Percentiles rank a stretch among this genome's conserved stretches.
phyloP scores from a whole-genome alignment of 371 early-diverging fungal species.

The Mortierella sp. region DNA sequence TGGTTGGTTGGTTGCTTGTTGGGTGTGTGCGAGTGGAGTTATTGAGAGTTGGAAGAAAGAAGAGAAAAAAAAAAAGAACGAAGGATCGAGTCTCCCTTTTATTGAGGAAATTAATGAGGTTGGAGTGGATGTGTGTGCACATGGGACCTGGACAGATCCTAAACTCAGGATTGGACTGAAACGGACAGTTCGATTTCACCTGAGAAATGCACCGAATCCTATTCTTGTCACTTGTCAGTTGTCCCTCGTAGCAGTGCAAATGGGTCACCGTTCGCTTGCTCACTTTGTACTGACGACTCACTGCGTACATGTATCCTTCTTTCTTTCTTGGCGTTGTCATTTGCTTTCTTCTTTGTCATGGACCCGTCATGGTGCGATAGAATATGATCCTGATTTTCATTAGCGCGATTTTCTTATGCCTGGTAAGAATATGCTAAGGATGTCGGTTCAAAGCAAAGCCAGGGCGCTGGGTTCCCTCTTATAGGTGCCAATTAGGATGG shows the following conservation, averaged over 20 bases:
- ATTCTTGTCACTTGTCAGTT: background rate
- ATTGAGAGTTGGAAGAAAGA: background rate
- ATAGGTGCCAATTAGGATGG: background rate
- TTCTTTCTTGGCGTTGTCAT: background rate
- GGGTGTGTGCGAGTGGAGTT: background rate
- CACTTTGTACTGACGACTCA: background rate
- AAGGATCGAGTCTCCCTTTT: background rate
- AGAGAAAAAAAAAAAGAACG: background rate
- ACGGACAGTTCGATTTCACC: conserved; percentile 1
- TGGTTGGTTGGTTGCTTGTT: background rate
- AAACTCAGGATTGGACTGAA: conserved; percentile 5
- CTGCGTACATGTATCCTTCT: too few species aligned
- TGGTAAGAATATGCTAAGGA: background rate
- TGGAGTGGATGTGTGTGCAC: background rate
- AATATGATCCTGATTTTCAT: background rate
- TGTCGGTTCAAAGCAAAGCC: background rate
- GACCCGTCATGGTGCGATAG: background rate
- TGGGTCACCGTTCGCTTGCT: background rate
- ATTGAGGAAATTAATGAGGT: background rate
- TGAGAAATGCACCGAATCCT: background rate
- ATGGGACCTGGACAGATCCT: background rate
- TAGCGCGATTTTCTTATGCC: background rate
- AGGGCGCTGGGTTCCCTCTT: background rate
- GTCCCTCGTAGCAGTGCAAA: background rate
- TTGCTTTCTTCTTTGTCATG: background rate